Conservation (phyloP, 306 rosid genomes). For the Mucuna pruriens region DNA sequence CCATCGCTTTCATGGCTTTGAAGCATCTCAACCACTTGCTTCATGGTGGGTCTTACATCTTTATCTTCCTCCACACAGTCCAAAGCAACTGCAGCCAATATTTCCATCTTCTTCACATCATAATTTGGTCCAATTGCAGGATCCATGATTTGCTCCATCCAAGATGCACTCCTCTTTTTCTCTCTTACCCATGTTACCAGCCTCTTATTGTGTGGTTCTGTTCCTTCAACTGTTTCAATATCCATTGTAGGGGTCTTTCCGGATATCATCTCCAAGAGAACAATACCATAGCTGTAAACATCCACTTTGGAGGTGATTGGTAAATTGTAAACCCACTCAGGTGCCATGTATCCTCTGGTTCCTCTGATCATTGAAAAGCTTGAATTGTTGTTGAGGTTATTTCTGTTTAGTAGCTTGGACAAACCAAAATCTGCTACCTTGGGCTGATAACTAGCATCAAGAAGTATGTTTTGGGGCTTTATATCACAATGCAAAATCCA, state of each 20-base stretch:
- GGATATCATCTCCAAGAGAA: background rate
- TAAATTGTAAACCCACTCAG: background rate
- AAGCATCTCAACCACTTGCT: constrained; percentile 57
- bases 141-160: constrained; percentile 45
- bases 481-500: constrained; percentile 14
- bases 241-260: background rate
- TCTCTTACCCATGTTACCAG: constrained; percentile 52
- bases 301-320: background rate
- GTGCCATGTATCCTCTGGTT: background rate
- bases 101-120: constrained; percentile 38
- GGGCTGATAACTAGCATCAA: background rate
- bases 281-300: background rate
- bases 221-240: background rate
- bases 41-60: constrained; percentile 56
- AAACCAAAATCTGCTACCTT: constrained; percentile 1
- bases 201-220: constrained; percentile 30
- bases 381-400: background rate
- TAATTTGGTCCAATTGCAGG: constrained; percentile 17
- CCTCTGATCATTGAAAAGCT: background rate
- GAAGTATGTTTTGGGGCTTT: background rate
- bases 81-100: constrained; percentile 45
- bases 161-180: constrained; percentile 9
- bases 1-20: background rate
- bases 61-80: constrained; percentile 56
- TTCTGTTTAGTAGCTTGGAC: background rate